These are phyloP conservation scores for Tricholoma matsutake DNA, from an alignment of 768 basidiomycete species.

Conservation along the genomic window DNA sequence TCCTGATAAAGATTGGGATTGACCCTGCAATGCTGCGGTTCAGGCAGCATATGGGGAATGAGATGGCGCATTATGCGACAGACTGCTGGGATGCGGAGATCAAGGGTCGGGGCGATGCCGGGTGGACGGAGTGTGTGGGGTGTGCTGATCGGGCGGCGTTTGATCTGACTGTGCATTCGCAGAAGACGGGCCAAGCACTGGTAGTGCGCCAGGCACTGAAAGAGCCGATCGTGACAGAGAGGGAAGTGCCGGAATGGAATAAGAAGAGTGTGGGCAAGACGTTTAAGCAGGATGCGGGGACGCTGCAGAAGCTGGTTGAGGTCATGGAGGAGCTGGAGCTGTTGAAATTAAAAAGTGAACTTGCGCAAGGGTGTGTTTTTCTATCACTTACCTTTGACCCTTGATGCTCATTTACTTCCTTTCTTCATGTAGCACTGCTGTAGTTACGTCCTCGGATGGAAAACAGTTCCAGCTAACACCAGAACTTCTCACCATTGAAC, in stretches of 20 bases:
- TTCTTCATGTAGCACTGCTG: constrained; percentile 29
- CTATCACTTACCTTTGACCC: not conserved
- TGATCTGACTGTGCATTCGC: constrained; percentile 87
- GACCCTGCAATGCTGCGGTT: constrained; percentile 81
- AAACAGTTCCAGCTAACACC: constrained; percentile 68
- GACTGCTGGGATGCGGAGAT: constrained; percentile 99
- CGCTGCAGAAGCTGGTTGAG: constrained; percentile 60
- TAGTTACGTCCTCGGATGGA: constrained; percentile 57
- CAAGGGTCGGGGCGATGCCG: constrained; percentile 62
- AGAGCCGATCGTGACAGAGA: constrained; percentile 81
- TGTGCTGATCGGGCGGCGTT: constrained; percentile 98
- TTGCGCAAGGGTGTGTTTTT: constrained; percentile 65
- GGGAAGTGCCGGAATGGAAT: constrained; percentile 75
- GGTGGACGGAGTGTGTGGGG: constrained; percentile 99
- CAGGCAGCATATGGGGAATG: constrained; percentile 98
- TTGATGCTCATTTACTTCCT: not conserved
- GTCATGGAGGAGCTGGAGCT: constrained; percentile 67
- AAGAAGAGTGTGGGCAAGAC: constrained; percentile 88
- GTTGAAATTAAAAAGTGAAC: constrained; percentile 61
- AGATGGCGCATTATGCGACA: constrained; percentile 99
- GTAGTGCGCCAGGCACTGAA: constrained; percentile 85
- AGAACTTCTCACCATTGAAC: constrained; percentile 73
- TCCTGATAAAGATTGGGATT: constrained; percentile 89
- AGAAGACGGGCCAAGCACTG: constrained; percentile 79
- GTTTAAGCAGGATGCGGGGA: constrained; percentile 79